Evolutionary conservation across 805 yeast species (phyloP), one percentile per base, ranked within the genome.

Genomic region (Nakazawaea populi): DNA sequence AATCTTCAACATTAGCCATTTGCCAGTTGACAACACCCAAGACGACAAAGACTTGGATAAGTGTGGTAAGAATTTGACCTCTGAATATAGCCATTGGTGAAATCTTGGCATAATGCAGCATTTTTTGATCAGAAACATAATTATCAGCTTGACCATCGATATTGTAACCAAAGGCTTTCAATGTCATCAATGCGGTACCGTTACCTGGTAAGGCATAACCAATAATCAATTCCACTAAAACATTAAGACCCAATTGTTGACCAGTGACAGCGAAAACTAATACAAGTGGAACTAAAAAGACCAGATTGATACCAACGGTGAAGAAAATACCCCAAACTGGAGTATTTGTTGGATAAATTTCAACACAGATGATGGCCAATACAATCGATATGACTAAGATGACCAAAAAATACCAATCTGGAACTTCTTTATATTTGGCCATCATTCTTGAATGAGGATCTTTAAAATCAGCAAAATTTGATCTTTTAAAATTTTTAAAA

Each of bases 81-180:
- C 80, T 69, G 68, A 81, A 82, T 34, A 80, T 63, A 0, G 86
- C 76, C 58, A 77, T 68, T 10, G 87, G 87, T 1, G 86, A 81
- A 28, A 82, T 66, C 54, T 79, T 80, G 28, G 77, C 64, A 59
- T 82, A 82, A 62, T 81, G 87, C 0, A 76, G 83, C 68, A 74
- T 63, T 59, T 79, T 80, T 57, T 71, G 73, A 57, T 79, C 80
- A 58, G 78, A 73, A 46, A 81, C 76, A 61, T 77, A 84, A 59
- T 71, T 75, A 54, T 82, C 80, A 10, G 88, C 86, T 64, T 82
- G 87, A 31, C 77, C 76, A 59, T 80, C 84, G 54, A 82, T 79
- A 58, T 80, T 82, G 46, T 80, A 77, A 42, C 82, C 83, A 47
- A 70, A 73, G 1, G 77, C 74, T 53, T 79, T 79, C 52, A 79